Evolutionary conservation across 1,139 yeast species (phyloP).

Genomic region (Taphrina deformans): DNA sequence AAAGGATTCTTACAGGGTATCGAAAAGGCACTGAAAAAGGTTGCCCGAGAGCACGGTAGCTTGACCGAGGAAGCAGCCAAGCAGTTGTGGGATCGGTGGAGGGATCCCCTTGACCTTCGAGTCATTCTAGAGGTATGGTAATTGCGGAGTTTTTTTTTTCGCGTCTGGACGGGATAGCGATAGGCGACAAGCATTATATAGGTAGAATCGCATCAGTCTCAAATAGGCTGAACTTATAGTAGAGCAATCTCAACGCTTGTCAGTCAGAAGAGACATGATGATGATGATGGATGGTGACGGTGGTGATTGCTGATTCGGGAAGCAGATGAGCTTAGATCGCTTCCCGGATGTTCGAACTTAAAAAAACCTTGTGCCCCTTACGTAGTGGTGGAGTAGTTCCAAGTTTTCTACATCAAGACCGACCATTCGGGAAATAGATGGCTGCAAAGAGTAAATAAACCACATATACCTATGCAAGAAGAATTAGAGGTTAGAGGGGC

Average conservation of each 20-base stretch:
- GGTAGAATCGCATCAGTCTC: too few relatives aligned
- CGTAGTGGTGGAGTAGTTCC: background rate
- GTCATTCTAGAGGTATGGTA: constrained; percentile 33
- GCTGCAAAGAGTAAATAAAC: too few relatives aligned
- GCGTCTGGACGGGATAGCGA: background rate
- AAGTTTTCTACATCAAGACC: background rate
- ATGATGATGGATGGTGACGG: too few relatives aligned
- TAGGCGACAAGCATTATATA: background rate
- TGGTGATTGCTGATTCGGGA: too few relatives aligned
- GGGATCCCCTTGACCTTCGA: constrained; percentile 30
- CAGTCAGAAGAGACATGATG: too few relatives aligned
- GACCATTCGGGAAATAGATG: too few relatives aligned
- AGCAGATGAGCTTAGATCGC: too few relatives aligned
- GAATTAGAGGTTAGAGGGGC: constrained; percentile 18
- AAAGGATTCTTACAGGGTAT: constrained; percentile 83
- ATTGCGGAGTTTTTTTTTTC: background rate
- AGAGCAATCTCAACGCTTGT: too few relatives aligned
- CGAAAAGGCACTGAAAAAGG: constrained; percentile 58
- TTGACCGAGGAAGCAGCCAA: constrained; percentile 61
- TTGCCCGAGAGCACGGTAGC: constrained; percentile 53
- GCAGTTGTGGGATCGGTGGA: constrained; percentile 47
- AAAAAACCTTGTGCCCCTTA: constrained; percentile 5
- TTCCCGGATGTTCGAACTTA: too few relatives aligned
- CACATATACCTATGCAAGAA: too few relatives aligned
- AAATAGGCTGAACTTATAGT: background rate